Percentiles rank a stretch among this genome's conserved stretches.
phyloP scores from a whole-genome alignment of 169 alveolate genomes.

The Theileria luwenshuni region DNA sequence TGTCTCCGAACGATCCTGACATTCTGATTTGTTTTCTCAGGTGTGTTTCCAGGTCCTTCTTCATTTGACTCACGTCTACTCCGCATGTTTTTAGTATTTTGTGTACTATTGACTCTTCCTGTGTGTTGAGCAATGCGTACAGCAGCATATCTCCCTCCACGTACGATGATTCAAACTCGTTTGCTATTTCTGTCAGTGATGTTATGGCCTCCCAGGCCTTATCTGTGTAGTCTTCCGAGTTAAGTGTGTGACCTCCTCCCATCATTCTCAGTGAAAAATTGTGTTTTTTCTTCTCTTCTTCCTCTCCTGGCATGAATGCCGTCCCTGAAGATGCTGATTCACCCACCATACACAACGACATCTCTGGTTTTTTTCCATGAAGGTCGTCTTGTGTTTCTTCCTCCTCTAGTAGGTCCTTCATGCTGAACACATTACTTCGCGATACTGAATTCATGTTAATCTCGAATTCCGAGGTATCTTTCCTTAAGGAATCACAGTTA shows the following conservation, averaged over 20 bases:
- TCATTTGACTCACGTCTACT: slow-evolving; percentile 69
- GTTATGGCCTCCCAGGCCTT: slow-evolving; percentile 89
- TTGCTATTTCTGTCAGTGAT: slow-evolving; percentile 77
- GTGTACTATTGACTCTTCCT: slow-evolving; percentile 79
- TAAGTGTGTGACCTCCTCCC: slow-evolving; percentile 80
- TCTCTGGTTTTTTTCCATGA: not conserved
- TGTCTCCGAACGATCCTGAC: slow-evolving; percentile 87
- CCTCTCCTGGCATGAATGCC: too few species aligned
- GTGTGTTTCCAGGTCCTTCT: slow-evolving; percentile 80
- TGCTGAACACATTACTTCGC: not conserved
- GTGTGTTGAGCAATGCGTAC: slow-evolving; percentile 69
- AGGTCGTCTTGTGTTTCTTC: not conserved
- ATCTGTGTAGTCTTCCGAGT: slow-evolving; percentile 85
- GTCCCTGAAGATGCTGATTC: too few species aligned
- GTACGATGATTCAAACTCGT: slow-evolving; percentile 77
- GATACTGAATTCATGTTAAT: not conserved
- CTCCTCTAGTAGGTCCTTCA: not conserved
- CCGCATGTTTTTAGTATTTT: slow-evolving; percentile 73
- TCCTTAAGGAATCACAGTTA: too few species aligned
- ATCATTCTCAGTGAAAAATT: slow-evolving; percentile 47
- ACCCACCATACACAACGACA: not conserved
- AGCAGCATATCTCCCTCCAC: slow-evolving; percentile 87
- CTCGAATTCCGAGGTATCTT: not conserved
- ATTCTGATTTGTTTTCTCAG: slow-evolving; percentile 79
- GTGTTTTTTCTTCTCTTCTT: slow-evolving; percentile 18